These are phyloP conservation scores for Quercus parvula DNA, from an alignment of 306 rosid genomes.

Conservation along the genomic window DNA sequence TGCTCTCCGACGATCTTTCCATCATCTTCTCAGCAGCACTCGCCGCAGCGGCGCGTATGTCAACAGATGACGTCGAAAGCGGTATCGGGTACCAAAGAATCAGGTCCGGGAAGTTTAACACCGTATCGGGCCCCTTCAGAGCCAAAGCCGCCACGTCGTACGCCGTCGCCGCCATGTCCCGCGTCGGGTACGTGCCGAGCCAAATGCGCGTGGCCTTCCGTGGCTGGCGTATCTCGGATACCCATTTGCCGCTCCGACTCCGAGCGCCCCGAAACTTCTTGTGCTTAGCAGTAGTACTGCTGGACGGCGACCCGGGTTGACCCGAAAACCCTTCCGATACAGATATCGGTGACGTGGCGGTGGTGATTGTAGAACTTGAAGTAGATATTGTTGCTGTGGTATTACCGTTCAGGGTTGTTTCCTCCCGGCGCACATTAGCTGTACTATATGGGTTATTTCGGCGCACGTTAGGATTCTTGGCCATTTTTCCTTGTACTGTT, in stretches of 20 bases:
- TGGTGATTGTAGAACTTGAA: background rate
- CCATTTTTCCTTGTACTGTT: no score
- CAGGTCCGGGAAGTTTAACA: no score
- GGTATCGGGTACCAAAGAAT: background rate
- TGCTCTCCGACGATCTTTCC: no score
- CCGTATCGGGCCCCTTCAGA: no score
- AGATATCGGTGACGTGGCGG: background rate
- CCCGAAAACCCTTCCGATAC: constrained; percentile 10
- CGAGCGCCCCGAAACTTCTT: constrained; percentile 64
- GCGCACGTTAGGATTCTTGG: no score
- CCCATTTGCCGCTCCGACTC: constrained; percentile 87
- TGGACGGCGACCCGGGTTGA: background rate
- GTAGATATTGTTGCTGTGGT: background rate
- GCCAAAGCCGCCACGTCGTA: no score
- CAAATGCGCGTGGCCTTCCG: constrained; percentile 85
- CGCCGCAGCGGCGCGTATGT: background rate
- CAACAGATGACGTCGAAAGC: background rate
- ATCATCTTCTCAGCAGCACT: no score
- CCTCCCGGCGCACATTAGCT: no score
- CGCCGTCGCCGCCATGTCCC: no score
- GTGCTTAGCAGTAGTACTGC: background rate
- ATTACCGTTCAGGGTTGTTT: constrained; percentile 6
- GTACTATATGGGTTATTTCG: no score
- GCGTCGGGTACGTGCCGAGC: constrained; percentile 9
- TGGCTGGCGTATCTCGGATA: constrained; percentile 92